Evolutionary conservation across 2,329 filamentous ascomycete species (phyloP), one percentile per base, ranked within the genome.

Genomic region (Neofusicoccum laricinum): DNA sequence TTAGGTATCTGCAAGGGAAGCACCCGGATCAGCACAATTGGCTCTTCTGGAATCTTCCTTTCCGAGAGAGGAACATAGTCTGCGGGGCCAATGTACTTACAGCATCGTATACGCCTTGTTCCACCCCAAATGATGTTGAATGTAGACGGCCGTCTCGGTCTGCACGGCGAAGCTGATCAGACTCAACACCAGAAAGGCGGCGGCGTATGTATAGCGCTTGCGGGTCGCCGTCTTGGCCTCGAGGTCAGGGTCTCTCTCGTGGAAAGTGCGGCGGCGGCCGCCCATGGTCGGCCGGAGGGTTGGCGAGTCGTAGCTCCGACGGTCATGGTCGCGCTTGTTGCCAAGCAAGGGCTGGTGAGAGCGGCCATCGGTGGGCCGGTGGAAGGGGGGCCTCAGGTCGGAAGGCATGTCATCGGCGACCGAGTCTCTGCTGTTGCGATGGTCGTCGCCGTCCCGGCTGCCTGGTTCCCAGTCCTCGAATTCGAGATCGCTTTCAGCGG

Each of bases 21-120:
- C 14, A n/a, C 6, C 38, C 21, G 7, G 36, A n/a, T 62, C 7
- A 62, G 59, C 19, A 41, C 25, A 25, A 48, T 49, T 25, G 45
- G 17, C 12, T 46, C 34, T 43, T 34, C 36, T 30, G 15, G 36
- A 21, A 49, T 19, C 7, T 19, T 62, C 59, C 19, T 15, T 43
- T 21, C 11, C 25, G 45, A n/a, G 38, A 50, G 15, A 4, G 25
- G 34, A 30, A 19, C 17, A 32, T 3, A 17, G 12, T 36, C 48
- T 30, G 36, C 30, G 38, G 59, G 59, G 59, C 19, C 32, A 38
- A 12, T 19, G 19, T 19, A 76, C 80, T 80, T 80, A 97, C 84
- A 99, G 87, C 95, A 99, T 99, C 82, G 92, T 96, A 81, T 97
- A 99, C n/a, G 95, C 92, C 81, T 99, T 99, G 80, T 96, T 87